Evolutionary conservation across 352 stramenopile species (phyloP), one percentile per base, ranked within the genome.

Genomic region (Phytophthora kernoviae): DNA sequence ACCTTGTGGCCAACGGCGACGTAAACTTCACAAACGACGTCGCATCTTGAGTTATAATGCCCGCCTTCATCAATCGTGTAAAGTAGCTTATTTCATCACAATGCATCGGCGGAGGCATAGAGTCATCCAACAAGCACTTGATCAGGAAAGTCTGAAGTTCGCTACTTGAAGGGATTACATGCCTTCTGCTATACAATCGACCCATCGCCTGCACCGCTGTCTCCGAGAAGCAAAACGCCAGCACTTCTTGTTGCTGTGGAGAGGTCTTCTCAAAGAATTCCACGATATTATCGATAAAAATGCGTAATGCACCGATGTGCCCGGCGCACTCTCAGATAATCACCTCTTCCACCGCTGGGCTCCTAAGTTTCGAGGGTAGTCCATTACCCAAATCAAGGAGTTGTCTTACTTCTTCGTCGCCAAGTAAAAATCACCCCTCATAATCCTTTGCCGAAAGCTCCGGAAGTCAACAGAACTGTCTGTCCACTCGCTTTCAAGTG

Each of bases 401-500:
- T 42, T 42, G 36, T 42, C 36, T 42, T 18, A 42, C 36, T 42
- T 42, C 15, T 8, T 42, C 36, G 36, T 42, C 36, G 8, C 36
- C 36, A 42, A 42, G 36, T 18, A 42, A 21, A 42, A 42, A 42
- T 42, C 36, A 42, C 15, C 2, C 36, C 36, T 42, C 36, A 42
- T 14, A 4, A 42, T 42, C 36, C 36, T 42, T 17, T 42, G n/a
- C 36, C 36, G 36, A 42, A 42, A 42, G 36, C 36, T 42, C 36
- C 9, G 36, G 36, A 42, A 42, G 36, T 42, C 36, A 42, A 42
- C 36, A 14, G 36, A 4, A 42, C 36, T 42, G 4, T 42, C 36
- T 42, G 36, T 10, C 36, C 36, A 42, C 36, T 42, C 36, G 36
- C 36, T 42, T 42, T 42, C 36, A 42, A 42, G 36, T 42, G 36